Evolutionary conservation across 257 asterid species (phyloP), one percentile per base, ranked within the genome.

Genomic region (Paulownia fortunei): DNA sequence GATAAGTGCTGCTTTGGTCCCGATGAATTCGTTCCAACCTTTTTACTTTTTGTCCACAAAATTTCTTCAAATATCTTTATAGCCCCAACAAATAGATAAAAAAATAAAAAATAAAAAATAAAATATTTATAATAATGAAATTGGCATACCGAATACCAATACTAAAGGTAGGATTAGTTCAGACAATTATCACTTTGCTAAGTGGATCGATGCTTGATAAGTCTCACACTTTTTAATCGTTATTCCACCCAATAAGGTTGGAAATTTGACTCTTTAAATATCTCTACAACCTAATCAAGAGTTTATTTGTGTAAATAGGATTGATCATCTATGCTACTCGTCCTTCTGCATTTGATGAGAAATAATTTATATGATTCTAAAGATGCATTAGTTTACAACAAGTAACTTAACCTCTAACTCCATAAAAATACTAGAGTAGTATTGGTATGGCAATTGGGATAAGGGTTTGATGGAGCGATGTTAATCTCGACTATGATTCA

Each of bases 1-100:
- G 34, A 71, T 74, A 54, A 27, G 46, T 23, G 76, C 23, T 71
- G 41, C 54, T 49, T 63, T 63, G 44, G 65, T 76, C 78, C 59
- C 12, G 36, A 58, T 18, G 75, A n/a, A 72, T 79, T 63, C 26
- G 23, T 65, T 12, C 36, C 6, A 60, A 32, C 49, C 58, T 49
- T 12, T 10, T 4, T 41, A 21, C 0, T 71, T 21, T 39, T 56
- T 72, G 18, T 21, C 6, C 2, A n/a, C 24, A 42, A 58, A 36
- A 37, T 11, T 37, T 21, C 68, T 37, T 72, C 39, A 58, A 15
- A n/a, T 71, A 8, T 30, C 47, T 41, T 41, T 41, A 41, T 41
- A 11, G 47, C 47, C 47, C 0, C 6, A 41, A 34, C 3, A 30
- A 7, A 51, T 51, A 41, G 12, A 41, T 9, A 16, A 10, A 6